Evolutionary conservation across 2,329 filamentous ascomycete genomes (phyloP), one percentile per base, ranked within the genome.

Genomic region (Samsoniella hepiali): DNA sequence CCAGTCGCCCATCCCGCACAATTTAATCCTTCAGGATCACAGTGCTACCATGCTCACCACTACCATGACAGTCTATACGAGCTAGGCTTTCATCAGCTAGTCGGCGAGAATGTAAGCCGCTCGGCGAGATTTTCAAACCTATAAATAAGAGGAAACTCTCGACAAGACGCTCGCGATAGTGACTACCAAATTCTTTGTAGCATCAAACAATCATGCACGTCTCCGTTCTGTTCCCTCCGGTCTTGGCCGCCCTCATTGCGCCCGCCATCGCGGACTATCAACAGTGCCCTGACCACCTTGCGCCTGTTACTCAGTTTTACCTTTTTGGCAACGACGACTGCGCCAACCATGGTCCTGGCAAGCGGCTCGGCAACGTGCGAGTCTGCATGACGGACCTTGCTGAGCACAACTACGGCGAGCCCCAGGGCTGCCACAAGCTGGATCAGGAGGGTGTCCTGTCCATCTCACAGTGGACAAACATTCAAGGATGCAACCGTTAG

Each of bases 341-440:
- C n/a, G 49, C 58, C 31, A 36, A 54, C 36, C 22, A 53, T 17
- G 49, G 47, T 10, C 47, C 58, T 3, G 58, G 49, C 29, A 55
- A 55, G 29, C 36, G 34, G 40, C 40, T 62, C 8, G 58, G 58
- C 40, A 55, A 54, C 49, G 50, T 62, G 22, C 31, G 22, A 1
- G 50, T 55, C 17, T 62, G 58, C 50, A 54, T 55, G 58, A 47
- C 49, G 31, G 58, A 54, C 29, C 58, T 54, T 5, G 58, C 58
- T 13, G 29, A 45, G 40, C 49, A 55, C 58, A 62, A 62, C 58
- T 54, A 45, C 11, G 58, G 58, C 50, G 58, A 62, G 58, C 58
- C 58, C 3, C 27, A 54, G 8, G 58, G 58, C 58, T 62, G 58
- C 50, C 49, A 62, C 58, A 55, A 36, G 36, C 49, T 62, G 47